Evolutionary conservation across 2,329 filamentous ascomycete species (phyloP), one percentile per base, ranked within the genome.

Genomic region (Cryoendolithus antarcticus): DNA sequence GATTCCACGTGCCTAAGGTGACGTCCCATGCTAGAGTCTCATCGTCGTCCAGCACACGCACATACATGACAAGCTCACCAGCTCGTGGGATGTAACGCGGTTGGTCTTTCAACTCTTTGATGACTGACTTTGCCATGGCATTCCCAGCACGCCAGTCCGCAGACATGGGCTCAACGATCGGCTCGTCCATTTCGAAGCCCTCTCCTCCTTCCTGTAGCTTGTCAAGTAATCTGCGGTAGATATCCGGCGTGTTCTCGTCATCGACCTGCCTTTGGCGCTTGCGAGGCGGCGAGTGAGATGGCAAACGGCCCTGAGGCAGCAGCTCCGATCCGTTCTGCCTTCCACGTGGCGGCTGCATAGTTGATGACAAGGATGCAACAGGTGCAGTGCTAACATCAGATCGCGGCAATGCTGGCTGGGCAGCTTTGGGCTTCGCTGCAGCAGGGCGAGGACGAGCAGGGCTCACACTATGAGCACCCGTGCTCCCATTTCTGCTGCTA

Each of bases 61-160:
- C 54, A 33, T 71, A 77, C 0, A 79, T 58, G 0, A 78, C 72
- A 3, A 77, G 52, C 42, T 79, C 75, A 2, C 73, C 74, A 0
- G 60, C 47, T 2, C 75, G 65, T 2, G 75, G 74, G 1, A 71
- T 48, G 50, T 70, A 77, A 2, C 66, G 61, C 2, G 68, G 62
- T 33, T 70, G 62, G 6, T 64, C 46, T 3, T 55, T 54, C 10
- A 69, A 51, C 6, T 61, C 61, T 4, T 60, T 54, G 1, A 77
- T 53, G 11, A 65, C 50, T 2, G 58, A 49, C 0, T 59, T 53
- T 0, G 75, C 55, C 4, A 56, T 50, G 3, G 64, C 53, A 11
- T 66, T 61, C 32, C 73, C 69, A 0, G 68, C 63, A 30, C 66
- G 58, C 74, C 74, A 78, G 46, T 78, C 74, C 44, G 74, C 64